Conservation (phyloP, 306 rosid species). For the Cucurbita ficifolia region DNA sequence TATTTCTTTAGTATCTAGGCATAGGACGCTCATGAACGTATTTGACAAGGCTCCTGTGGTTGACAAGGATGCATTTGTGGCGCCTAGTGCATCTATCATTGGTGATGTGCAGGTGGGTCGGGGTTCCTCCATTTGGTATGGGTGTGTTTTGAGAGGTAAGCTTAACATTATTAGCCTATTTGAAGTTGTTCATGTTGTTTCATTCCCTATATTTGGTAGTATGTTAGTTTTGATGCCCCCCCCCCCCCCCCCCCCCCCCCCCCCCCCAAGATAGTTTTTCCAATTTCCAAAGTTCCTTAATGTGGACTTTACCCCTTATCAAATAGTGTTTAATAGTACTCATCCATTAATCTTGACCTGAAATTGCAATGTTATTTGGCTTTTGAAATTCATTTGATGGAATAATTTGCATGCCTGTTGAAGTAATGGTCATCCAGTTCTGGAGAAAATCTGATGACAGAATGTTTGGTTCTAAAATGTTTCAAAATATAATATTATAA, state of each 20-base stretch:
- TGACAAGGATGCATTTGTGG: constrained; percentile 75
- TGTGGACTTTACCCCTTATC: background rate
- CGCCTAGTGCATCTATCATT: constrained; percentile 73
- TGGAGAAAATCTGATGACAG: background rate
- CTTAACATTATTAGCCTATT: background rate
- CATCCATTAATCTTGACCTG: background rate
- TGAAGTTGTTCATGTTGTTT: background rate
- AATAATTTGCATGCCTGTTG: background rate
- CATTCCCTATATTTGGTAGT: background rate
- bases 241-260: too few relatives aligned
- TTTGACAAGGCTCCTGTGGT: constrained; percentile 61
- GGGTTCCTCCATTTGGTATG: constrained; percentile 85
- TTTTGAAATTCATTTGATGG: background rate
- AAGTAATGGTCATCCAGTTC: background rate
- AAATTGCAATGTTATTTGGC: background rate
- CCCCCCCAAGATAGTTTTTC: background rate
- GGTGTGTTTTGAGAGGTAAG: constrained; percentile 86
- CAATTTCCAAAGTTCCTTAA: background rate
- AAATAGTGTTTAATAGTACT: background rate
- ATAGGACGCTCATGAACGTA: constrained; percentile 81
- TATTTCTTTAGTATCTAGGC: constrained; percentile 55
- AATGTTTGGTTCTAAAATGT: background rate
- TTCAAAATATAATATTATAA: background rate
- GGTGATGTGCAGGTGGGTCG: constrained; percentile 72
- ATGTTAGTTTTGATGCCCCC: background rate